phyloP scores from a whole-genome alignment of 2,329 filamentous ascomycete species.

The Phialemoniopsis sp. region DNA sequence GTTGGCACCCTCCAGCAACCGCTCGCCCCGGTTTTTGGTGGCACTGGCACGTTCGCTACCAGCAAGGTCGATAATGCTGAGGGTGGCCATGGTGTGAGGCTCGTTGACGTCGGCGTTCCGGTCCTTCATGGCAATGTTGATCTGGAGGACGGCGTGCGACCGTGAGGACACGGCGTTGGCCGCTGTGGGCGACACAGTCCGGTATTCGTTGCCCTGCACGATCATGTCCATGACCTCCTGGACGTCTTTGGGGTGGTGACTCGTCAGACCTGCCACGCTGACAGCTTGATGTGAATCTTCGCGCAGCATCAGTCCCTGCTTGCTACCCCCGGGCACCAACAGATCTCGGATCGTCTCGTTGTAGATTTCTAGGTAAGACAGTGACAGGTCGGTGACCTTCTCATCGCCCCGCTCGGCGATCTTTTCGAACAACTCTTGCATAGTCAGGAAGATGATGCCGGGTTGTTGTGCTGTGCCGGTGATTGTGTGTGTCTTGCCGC shows the following conservation, averaged over 20 bases:
- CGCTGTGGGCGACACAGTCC: constrained; percentile 94
- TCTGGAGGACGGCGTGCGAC: constrained; percentile 94
- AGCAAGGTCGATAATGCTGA: constrained; percentile 96
- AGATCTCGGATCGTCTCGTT: constrained; percentile 98
- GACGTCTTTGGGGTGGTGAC: constrained; percentile 85
- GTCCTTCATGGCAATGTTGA: constrained; percentile 93
- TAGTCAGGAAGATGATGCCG: constrained; percentile 97
- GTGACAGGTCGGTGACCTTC: constrained; percentile 83
- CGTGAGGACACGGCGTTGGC: constrained; percentile 96
- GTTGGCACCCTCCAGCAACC: constrained; percentile 90
- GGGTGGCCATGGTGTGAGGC: constrained; percentile 94
- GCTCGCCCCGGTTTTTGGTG: constrained; percentile 92
- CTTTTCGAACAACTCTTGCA: constrained; percentile 98
- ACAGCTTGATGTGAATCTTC: constrained; percentile 94
- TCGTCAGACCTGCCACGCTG: constrained; percentile 84
- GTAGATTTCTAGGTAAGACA: constrained; percentile 98
- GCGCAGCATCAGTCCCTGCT: constrained; percentile 81
- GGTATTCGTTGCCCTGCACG: constrained; percentile 86
- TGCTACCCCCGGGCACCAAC: constrained; percentile 78
- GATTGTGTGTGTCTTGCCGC: constrained; percentile 98
- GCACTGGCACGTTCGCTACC: constrained; percentile 94
- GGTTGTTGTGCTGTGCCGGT: constrained; percentile 87
- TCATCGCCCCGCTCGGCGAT: constrained; percentile 83
- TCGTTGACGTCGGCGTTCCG: constrained; percentile 89
- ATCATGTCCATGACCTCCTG: constrained; percentile 99